Base-by-base conservation (phyloP, 1,284 basidiomycete genomes). In the Cystobasidium sp. region DNA sequence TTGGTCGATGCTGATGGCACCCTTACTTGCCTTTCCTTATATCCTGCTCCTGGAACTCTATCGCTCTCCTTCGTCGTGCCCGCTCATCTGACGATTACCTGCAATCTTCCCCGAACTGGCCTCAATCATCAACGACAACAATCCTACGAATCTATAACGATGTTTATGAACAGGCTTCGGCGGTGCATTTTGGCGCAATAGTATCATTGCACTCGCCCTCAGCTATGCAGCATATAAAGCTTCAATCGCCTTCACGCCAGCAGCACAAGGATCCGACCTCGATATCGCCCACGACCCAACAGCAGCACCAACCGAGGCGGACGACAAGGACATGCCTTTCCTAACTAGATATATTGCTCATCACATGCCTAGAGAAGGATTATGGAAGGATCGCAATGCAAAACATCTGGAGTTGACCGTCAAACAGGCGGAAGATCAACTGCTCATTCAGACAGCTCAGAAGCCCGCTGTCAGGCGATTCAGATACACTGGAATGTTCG, bases 371-470 rank as follows among this genome's bases (percentile, higher is more conserved):
- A 76, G 81, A 16, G 78, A 80, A 1, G 79, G 80, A 39, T 66
- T 77, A 52, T 79, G 73, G 75, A 73, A 75, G 44, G 69, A 68
- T 56, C 68, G 78, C 75, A 83, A 83, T 77, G 82, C 82, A 55
- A 82, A 81, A 77, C 83, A 85, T 78, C 79, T 85, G 56, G 81
- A 82, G 75, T 77, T 83, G 64, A 79, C 80, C 8, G 78, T 80
- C 63, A 79, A 82, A 75, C 78, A 76, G 1, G 83, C 84, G 12
- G 83, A 84, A 74, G 81, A 82, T 68, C 81, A 81, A 76, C 77
- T 84, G 74, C 77, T 85, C 71, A 81, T 84, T 78, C 83, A 84
- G 77, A 20, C 80, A 67, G 53, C 68, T 78, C 51, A 76, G 70
- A 68, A 51, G 56, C 41, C 63, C 39, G 56, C 75, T 68, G 78